These are phyloP conservation scores for Juncus inflexus DNA, from an alignment of 176 grass and related monocot genomes.

Conservation along the genomic window DNA sequence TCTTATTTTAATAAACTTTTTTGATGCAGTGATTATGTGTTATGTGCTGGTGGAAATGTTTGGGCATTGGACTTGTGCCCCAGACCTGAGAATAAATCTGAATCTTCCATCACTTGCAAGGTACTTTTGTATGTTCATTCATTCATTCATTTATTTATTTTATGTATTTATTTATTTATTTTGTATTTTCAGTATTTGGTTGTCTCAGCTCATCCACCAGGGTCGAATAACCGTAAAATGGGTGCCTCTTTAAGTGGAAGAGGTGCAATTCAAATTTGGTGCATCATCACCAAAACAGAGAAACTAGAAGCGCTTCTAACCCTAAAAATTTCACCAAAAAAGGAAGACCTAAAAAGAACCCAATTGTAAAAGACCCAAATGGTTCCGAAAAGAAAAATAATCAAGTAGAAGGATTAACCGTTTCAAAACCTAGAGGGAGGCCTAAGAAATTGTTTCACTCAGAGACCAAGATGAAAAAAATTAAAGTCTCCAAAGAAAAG, in stretches of 20 bases:
- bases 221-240: slow-evolving; percentile 83
- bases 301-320: slow-evolving; percentile 22
- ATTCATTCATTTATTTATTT: slow-evolving; percentile 3
- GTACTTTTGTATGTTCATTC: slow-evolving; percentile 22
- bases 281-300: slow-evolving; percentile 53
- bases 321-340: slow-evolving; percentile 10
- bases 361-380: neutral
- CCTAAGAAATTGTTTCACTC: slow-evolving; percentile 42
- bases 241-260: slow-evolving; percentile 74
- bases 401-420: neutral
- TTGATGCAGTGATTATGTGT: slow-evolving; percentile 68
- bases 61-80: slow-evolving; percentile 96
- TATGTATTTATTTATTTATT: slow-evolving; percentile 28
- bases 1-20: no score
- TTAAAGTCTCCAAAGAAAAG: slow-evolving; percentile 37
- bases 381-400: no score
- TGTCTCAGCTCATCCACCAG: slow-evolving; percentile 84
- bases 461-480: slow-evolving; percentile 8
- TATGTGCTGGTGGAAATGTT: slow-evolving; percentile 83
- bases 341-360: slow-evolving; percentile 21
- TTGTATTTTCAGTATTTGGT: slow-evolving; percentile 65
- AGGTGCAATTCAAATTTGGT: slow-evolving; percentile 93
- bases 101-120: slow-evolving; percentile 62
- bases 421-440: slow-evolving; percentile 44
- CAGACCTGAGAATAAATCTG: slow-evolving; percentile 34